Evolutionary conservation across 176 grass and related monocot species (phyloP).

Genomic region (Melocanna baccifera): DNA sequence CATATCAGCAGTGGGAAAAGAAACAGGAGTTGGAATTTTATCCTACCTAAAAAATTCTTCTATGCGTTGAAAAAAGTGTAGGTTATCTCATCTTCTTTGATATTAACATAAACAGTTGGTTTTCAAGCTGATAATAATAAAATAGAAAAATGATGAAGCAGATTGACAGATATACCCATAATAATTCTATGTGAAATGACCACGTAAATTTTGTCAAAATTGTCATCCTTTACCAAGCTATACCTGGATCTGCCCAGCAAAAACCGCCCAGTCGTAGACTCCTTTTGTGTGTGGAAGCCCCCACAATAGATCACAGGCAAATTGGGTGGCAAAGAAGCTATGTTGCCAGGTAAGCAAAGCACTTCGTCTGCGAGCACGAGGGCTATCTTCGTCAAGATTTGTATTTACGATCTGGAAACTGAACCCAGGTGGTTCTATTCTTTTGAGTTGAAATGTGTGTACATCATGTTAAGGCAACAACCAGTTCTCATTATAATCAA

Average conservation of each 20-base stretch:
- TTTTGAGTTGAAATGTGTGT: constrained; percentile 99
- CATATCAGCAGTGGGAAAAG: background rate
- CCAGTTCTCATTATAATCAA: constrained; percentile 2
- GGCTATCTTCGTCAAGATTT: constrained; percentile 83
- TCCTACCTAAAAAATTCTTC: background rate
- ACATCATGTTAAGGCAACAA: constrained; percentile 79
- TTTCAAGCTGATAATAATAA: background rate
- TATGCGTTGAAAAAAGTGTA: background rate
- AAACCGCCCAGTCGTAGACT: constrained; percentile 96
- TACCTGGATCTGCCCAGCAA: constrained; percentile 99
- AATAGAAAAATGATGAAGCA: background rate
- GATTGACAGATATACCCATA: background rate
- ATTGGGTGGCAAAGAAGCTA: constrained; percentile 90
- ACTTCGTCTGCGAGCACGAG: constrained; percentile 89
- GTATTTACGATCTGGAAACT: constrained; percentile 99
- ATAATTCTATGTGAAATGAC: background rate
- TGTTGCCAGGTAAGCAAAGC: constrained; percentile 98
- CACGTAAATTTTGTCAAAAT: background rate
- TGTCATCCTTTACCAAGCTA: background rate
- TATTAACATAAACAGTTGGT: background rate
- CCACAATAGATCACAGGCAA: constrained; percentile 94
- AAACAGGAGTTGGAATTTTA: background rate
- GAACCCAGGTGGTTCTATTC: constrained; percentile 88
- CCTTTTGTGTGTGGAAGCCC: constrained; percentile 96
- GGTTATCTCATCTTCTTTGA: background rate